A percentile compares a stretch with the other conserved stretches of the same genome.
Evolutionary conservation across 2,329 filamentous ascomycete species (phyloP).

Genomic region (Penicillium nordicum): DNA sequence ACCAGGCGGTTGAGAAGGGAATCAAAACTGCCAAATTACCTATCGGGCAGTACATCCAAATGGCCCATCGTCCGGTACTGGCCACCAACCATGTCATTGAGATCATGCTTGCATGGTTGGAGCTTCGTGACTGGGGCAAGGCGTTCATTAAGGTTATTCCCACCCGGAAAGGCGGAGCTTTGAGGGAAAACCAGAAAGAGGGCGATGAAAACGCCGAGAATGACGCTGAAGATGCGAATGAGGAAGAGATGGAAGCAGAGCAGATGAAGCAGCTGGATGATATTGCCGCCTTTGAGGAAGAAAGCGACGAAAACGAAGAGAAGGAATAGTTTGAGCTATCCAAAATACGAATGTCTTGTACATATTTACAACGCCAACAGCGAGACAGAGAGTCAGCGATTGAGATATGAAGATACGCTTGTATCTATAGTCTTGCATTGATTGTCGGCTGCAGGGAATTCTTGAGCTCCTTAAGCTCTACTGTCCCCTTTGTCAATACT

Average conservation of each 20-base stretch:
- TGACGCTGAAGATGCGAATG: conserved; percentile 15
- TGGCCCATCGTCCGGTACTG: conserved; percentile 80
- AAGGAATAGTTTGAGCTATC: not conserved
- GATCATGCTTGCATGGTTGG: conserved; percentile 92
- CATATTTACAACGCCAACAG: not conserved
- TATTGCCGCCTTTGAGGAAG: conserved; percentile 2
- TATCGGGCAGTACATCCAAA: conserved; percentile 91
- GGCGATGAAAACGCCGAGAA: conserved; percentile 11
- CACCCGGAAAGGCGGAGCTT: conserved; percentile 75
- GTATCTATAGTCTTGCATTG: not conserved
- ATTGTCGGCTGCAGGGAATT: not conserved
- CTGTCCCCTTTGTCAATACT: not conserved
- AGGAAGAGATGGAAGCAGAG: conserved; percentile 3
- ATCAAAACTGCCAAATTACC: conserved; percentile 87
- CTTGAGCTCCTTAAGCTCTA: not conserved
- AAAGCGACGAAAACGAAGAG: conserved; percentile 1
- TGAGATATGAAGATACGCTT: not conserved
- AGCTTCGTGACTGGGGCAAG: conserved; percentile 83
- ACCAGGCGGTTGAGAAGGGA: conserved; percentile 67
- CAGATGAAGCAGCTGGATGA: conserved; percentile 7
- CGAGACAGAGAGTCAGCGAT: not conserved
- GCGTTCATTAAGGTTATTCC: conserved; percentile 88
- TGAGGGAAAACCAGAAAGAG: conserved; percentile 48
- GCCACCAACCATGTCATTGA: conserved; percentile 95
- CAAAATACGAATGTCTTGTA: not conserved